These are phyloP conservation scores for Fallopia convolvulus DNA, from an alignment of 148 eudicot species.

Conservation along the genomic window DNA sequence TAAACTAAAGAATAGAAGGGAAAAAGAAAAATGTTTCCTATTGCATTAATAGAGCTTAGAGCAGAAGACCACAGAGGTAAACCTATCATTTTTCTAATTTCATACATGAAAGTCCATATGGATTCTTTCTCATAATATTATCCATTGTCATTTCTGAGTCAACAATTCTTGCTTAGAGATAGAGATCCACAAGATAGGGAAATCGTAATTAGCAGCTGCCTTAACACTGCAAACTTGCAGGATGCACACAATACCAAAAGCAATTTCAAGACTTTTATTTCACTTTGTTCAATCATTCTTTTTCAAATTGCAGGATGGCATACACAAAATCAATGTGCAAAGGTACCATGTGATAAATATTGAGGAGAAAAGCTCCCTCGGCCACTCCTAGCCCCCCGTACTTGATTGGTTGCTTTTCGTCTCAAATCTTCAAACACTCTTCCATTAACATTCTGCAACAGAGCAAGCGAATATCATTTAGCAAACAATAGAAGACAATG, in stretches of 20 bases:
- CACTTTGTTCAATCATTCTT: not conserved
- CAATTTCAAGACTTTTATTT: not conserved
- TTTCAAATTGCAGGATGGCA: not conserved
- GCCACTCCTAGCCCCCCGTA: conserved; percentile 25
- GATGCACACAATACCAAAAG: not conserved
- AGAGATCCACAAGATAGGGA: not conserved
- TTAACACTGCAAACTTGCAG: not conserved
- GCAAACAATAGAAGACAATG: not conserved
- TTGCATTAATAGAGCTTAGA: not conserved
- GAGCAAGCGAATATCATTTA: not conserved
- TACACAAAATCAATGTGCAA: not conserved
- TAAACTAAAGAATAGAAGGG: not conserved
- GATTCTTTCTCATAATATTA: not conserved
- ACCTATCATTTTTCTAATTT: not conserved
- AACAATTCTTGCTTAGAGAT: not conserved
- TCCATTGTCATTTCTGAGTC: not conserved
- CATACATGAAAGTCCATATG: not conserved
- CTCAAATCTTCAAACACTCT: conserved; percentile 27
- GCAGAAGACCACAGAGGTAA: not conserved
- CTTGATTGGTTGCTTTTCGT: conserved; percentile 26
- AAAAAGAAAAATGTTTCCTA: not conserved
- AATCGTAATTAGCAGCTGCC: not conserved
- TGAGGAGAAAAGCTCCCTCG: conserved; percentile 26
- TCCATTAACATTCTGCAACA: conserved; percentile 23
- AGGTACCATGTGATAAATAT: conserved; percentile 22